A percentile compares a stretch with the other conserved stretches of the same genome.
Evolutionary conservation across 1,284 basidiomycete genomes (phyloP).

Genomic region (Porogramme epimiltina): DNA sequence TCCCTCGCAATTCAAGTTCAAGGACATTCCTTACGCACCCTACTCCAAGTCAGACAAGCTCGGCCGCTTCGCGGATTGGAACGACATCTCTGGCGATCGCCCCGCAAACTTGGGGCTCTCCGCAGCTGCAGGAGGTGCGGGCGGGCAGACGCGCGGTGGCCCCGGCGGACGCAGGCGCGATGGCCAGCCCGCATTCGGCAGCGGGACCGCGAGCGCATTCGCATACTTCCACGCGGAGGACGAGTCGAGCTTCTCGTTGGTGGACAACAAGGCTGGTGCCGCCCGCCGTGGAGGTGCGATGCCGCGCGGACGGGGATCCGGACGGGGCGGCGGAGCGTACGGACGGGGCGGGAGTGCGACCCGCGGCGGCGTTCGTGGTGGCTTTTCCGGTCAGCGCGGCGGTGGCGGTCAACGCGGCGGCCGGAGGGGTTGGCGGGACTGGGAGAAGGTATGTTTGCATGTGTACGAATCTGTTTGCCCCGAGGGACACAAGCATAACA

Average conservation of each 20-base stretch:
- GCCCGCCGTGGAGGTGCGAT: constrained; percentile 67
- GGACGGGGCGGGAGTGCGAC: constrained; percentile 36
- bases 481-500: background rate
- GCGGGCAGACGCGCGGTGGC: constrained; percentile 45
- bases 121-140: constrained; percentile 28
- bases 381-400: constrained; percentile 39
- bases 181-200: constrained; percentile 73
- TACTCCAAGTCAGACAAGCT: constrained; percentile 99
- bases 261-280: constrained; percentile 81
- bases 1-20: constrained; percentile 82
- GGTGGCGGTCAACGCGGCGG: constrained; percentile 57
- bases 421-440: constrained; percentile 87
- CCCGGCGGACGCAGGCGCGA: constrained; percentile 59
- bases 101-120: constrained; percentile 56
- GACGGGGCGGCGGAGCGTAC: constrained; percentile 48
- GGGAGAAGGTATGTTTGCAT: constrained; percentile 79
- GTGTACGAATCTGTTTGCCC: too few species aligned
- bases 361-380: constrained; percentile 49
- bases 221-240: constrained; percentile 99
- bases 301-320: constrained; percentile 55
- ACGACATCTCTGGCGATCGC: constrained; percentile 71
- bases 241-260: constrained; percentile 96
- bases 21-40: constrained; percentile 93
- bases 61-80: constrained; percentile 98
- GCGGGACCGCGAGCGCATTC: constrained; percentile 90